phyloP scores from a whole-genome alignment of 2,329 filamentous ascomycete genomes.

The Graphilbum sp. region DNA sequence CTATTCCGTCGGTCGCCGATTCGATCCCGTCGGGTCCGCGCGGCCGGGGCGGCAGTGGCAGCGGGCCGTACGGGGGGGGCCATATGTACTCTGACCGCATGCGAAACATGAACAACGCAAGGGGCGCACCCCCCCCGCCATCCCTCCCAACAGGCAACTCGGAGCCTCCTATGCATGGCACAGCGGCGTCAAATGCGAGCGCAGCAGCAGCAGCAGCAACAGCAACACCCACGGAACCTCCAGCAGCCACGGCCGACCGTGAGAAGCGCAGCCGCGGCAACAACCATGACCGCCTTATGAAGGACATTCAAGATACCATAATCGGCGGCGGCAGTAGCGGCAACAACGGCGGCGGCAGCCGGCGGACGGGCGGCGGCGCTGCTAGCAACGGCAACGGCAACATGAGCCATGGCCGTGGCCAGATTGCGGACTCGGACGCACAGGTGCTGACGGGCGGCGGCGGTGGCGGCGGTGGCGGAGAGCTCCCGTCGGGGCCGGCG shows the following conservation, averaged over 20 bases:
- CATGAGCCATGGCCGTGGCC: too few species aligned
- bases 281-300: slow-evolving; percentile 24
- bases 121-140: too few species aligned
- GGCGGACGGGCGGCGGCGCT: slow-evolving; percentile 18
- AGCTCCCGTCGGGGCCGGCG: slow-evolving; percentile 1
- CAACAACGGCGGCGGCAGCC: slow-evolving; percentile 17
- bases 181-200: too few species aligned
- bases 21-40: slow-evolving; percentile 38
- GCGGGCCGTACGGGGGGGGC: neutral
- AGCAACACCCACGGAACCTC: neutral
- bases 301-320: slow-evolving; percentile 32
- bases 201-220: too few species aligned
- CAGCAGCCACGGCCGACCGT: neutral
- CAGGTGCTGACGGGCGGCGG: slow-evolving; percentile 36
- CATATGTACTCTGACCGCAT: too few species aligned
- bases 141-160: too few species aligned
- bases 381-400: slow-evolving; percentile 16
- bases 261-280: neutral
- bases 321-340: slow-evolving; percentile 20
- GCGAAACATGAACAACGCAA: too few species aligned
- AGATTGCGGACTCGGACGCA: slow-evolving; percentile 35
- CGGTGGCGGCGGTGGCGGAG: slow-evolving; percentile 3
- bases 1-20: slow-evolving; percentile 26
- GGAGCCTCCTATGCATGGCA: too few species aligned
- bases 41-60: slow-evolving; percentile 16